phyloP scores from a whole-genome alignment of 1,284 basidiomycete species.

The Cystobasidiaceae sp. region DNA sequence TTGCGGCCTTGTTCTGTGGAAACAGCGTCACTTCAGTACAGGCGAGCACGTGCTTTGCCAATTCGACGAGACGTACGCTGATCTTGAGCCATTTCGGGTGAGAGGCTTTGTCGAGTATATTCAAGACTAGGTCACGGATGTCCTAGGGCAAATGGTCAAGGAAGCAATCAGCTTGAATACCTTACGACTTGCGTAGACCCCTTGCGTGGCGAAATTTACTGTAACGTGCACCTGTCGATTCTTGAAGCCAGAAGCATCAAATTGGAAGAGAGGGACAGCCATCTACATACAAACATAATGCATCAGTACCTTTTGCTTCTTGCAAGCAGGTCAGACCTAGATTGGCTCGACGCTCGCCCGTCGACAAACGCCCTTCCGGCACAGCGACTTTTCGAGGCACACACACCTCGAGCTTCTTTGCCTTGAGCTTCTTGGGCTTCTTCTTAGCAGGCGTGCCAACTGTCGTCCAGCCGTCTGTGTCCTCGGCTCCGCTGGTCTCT shows the following conservation, averaged over 20 bases:
- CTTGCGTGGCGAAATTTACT: conserved; percentile 34
- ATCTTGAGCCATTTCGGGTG: conserved; percentile 30
- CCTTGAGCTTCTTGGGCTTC: conserved; percentile 27
- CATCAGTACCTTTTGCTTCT: no score
- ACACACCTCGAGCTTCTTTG: conserved; percentile 15
- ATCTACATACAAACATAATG: not conserved
- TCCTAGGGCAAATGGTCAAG: conserved; percentile 29
- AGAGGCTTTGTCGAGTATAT: conserved; percentile 20
- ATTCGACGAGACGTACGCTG: not conserved
- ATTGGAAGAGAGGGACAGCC: conserved; percentile 40
- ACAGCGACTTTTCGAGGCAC: no score
- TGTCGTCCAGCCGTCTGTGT: conserved; percentile 9
- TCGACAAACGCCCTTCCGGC: no score
- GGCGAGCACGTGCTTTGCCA: not conserved
- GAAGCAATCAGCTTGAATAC: no score
- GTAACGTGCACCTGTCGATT: conserved; percentile 39
- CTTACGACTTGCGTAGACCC: no score
- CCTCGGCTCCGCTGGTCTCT: not conserved
- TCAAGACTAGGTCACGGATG: conserved; percentile 31
- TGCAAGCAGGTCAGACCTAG: no score
- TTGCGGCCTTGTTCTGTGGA: conserved; percentile 24
- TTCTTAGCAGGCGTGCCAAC: conserved; percentile 8
- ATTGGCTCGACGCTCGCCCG: no score
- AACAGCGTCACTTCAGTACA: not conserved
- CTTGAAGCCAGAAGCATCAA: conserved; percentile 42